Conservation (phyloP, 169 alveolate species). For the Condylostoma magnum region DNA sequence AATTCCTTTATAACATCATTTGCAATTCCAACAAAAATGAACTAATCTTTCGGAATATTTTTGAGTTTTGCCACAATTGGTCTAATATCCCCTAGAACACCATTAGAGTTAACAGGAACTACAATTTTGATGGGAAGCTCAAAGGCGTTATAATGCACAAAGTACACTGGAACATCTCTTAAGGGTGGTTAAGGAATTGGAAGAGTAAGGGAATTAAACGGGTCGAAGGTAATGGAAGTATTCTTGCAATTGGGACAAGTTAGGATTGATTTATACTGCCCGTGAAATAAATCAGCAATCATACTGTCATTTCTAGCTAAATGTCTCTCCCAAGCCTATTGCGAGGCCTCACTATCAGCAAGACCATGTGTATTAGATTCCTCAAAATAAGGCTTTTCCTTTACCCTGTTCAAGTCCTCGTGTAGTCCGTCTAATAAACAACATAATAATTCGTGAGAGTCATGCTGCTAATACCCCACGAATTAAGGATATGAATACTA, state of each 20-base stretch:
- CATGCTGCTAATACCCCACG: slow-evolving; percentile 88
- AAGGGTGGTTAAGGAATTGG: slow-evolving; percentile 73
- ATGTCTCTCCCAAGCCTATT: slow-evolving; percentile 78
- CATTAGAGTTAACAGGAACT: background rate
- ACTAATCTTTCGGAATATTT: background rate
- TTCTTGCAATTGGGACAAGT: slow-evolving; percentile 81
- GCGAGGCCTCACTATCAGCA: slow-evolving; percentile 64
- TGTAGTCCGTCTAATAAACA: slow-evolving; percentile 88
- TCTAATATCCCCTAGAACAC: background rate
- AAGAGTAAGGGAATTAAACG: slow-evolving; percentile 84
- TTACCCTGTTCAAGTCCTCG: slow-evolving; percentile 90
- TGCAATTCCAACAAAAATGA: background rate
- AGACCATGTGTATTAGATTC: slow-evolving; percentile 56
- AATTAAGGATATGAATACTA: slow-evolving; percentile 81
- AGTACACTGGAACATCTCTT: slow-evolving; percentile 12
- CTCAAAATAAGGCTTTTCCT: slow-evolving; percentile 82
- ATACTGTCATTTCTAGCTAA: slow-evolving; percentile 79
- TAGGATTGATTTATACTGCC: slow-evolving; percentile 82
- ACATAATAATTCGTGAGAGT: slow-evolving; percentile 87
- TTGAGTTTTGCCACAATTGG: background rate
- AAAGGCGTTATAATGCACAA: background rate
- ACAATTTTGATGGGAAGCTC: slow-evolving; percentile 9
- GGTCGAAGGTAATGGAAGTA: slow-evolving; percentile 86
- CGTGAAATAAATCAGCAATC: slow-evolving; percentile 89
- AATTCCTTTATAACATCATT: slow-evolving; percentile 16